A percentile compares a stretch with the other conserved stretches of the same genome.
Conservation (phyloP, 495 filamentous ascomycete genomes). For the Hypoxylon lienhwacheense region DNA sequence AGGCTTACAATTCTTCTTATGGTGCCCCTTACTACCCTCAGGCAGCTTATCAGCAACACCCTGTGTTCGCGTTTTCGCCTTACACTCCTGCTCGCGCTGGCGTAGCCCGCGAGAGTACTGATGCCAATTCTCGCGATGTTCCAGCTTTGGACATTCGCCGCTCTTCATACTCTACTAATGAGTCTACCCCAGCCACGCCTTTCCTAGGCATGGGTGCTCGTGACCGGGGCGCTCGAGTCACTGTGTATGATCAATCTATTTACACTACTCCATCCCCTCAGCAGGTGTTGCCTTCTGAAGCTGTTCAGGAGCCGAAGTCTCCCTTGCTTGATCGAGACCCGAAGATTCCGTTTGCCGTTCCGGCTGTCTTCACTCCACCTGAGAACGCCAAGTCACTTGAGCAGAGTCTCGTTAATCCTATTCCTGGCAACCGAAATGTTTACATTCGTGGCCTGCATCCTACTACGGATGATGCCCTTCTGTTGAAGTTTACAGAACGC, state of each 20-base stretch:
- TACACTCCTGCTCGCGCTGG: constrained; percentile 52
- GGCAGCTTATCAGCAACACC: constrained; percentile 26
- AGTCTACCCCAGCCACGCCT: constrained; percentile 64
- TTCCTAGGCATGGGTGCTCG: constrained; percentile 60
- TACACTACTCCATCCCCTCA: constrained; percentile 67
- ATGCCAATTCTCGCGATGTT: constrained; percentile 51
- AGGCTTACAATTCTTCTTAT: constrained; percentile 25
- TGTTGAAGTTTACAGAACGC: constrained; percentile 76
- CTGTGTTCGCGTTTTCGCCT: constrained; percentile 47
- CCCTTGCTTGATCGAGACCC: constrained; percentile 72
- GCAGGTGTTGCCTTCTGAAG: constrained; percentile 50
- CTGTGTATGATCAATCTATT: constrained; percentile 63
- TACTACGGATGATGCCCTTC: constrained; percentile 88
- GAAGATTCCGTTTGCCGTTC: constrained; percentile 83
- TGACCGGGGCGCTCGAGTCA: constrained; percentile 52
- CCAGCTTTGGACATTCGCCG: constrained; percentile 63
- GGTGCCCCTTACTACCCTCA: constrained; percentile 26
- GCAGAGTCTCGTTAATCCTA: constrained; percentile 88
- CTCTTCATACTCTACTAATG: constrained; percentile 69
- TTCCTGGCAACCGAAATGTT: constrained; percentile 83
- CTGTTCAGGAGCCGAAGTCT: constrained; percentile 52
- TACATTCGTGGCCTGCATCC: constrained; percentile 96
- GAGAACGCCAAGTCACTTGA: constrained; percentile 79
- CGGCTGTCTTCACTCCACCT: constrained; percentile 74
- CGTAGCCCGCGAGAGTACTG: constrained; percentile 43